Evolutionary conservation across 1,139 yeast species (phyloP).

Genomic region (Debaryomyces nepalensis): DNA sequence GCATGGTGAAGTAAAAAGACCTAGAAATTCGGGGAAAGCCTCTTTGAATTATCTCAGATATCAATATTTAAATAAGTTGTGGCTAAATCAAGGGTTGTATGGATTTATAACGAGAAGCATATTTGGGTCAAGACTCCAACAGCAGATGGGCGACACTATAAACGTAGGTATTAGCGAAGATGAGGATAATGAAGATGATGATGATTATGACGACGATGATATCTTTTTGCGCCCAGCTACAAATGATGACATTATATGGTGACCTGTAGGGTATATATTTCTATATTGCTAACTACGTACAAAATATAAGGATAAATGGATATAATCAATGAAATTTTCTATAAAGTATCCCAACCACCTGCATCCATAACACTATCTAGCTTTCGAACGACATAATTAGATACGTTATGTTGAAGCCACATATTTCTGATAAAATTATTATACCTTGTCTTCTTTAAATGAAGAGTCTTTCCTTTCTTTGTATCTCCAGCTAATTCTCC

Average conservation of each 20-base stretch:
- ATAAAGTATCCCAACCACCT: slow-evolving; percentile 96
- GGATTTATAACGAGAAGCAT: slow-evolving; percentile 41
- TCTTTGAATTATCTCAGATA: slow-evolving; percentile 56
- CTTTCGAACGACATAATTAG: slow-evolving; percentile 77
- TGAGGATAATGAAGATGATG: slow-evolving; percentile 24
- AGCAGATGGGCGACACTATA: slow-evolving; percentile 13
- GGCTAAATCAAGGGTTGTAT: slow-evolving; percentile 60
- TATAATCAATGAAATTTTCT: slow-evolving; percentile 16
- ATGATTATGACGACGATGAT: slow-evolving; percentile 20
- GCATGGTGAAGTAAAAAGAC: slow-evolving; percentile 72
- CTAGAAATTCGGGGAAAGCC: slow-evolving; percentile 57
- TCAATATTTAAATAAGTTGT: slow-evolving; percentile 56
- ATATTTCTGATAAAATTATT: slow-evolving; percentile 66
- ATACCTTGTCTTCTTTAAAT: slow-evolving; percentile 65
- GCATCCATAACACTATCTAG: slow-evolving; percentile 79
- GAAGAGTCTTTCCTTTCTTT: slow-evolving; percentile 75
- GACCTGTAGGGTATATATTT: not conserved
- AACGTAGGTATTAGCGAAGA: slow-evolving; percentile 20
- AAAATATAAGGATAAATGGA: slow-evolving; percentile 1
- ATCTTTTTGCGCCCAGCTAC: slow-evolving; percentile 16
- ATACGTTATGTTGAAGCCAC: slow-evolving; percentile 82
- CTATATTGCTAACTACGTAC: not conserved
- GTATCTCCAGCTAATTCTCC: slow-evolving; percentile 84
- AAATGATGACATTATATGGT: slow-evolving; percentile 10
- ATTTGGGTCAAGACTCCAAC: slow-evolving; percentile 29